These are phyloP conservation scores for Apiospora malaysiana DNA, from an alignment of 2,329 filamentous ascomycete genomes.

Conservation along the genomic window DNA sequence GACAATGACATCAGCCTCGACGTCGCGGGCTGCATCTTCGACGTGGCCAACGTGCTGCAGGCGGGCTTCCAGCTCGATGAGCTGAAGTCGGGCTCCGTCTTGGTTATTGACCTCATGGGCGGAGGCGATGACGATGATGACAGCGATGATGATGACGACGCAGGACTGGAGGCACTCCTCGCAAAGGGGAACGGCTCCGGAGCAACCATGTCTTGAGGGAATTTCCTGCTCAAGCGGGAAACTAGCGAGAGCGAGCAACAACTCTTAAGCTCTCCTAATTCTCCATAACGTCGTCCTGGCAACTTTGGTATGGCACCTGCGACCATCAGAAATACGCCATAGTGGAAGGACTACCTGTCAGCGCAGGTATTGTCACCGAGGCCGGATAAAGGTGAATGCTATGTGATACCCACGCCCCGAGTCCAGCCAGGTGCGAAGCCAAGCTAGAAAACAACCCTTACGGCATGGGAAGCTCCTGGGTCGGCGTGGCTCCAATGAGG, in stretches of 20 bases:
- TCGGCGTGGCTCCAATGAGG: neutral
- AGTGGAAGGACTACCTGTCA: neutral
- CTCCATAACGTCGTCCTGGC: neutral
- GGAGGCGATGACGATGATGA: neutral
- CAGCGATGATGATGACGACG: neutral
- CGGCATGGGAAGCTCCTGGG: neutral
- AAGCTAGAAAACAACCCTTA: neutral
- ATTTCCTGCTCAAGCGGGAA: too few species aligned
- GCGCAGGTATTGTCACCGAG: neutral
- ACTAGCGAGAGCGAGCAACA: neutral
- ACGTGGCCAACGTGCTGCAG: neutral
- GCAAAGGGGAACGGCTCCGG: neutral
- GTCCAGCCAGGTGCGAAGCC: neutral
- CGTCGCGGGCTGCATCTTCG: neutral
- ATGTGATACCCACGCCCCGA: neutral
- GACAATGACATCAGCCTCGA: neutral
- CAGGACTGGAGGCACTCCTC: neutral
- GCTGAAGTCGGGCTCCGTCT: neutral
- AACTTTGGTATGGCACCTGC: neutral
- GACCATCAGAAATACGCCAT: neutral
- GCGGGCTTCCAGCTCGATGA: constrained; percentile 6
- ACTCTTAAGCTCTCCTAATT: neutral
- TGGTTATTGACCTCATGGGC: constrained; percentile 6
- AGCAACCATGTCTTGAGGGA: neutral
- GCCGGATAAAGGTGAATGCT: neutral